These are phyloP conservation scores for Eimeria nieschulzi DNA, from an alignment of 169 alveolate species.

Conservation along the genomic window DNA sequence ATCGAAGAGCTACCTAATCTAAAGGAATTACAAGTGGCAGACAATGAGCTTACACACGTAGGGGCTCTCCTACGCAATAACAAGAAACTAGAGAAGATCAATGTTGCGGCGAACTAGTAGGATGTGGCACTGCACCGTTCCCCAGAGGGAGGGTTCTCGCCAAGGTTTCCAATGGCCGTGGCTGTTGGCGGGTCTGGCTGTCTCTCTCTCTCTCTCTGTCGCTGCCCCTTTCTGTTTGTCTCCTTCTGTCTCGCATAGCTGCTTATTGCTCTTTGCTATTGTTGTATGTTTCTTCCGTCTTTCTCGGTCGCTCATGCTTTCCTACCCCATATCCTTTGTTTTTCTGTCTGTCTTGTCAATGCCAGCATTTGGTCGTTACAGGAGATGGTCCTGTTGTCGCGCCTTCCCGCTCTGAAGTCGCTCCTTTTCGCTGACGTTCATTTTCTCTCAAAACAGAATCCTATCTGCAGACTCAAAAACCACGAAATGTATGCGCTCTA, in stretches of 20 bases:
- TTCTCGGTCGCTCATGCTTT: background rate
- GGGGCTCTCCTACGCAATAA: constrained; percentile 51
- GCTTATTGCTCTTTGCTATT: background rate
- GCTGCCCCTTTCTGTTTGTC: background rate
- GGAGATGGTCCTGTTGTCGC: constrained; percentile 41
- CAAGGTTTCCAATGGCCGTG: too few relatives aligned
- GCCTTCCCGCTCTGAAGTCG: constrained; percentile 50
- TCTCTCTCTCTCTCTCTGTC: too few relatives aligned
- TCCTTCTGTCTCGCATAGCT: background rate
- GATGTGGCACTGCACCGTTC: constrained; percentile 8
- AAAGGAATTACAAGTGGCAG: constrained; percentile 58
- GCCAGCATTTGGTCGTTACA: constrained; percentile 63
- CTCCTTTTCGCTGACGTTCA: constrained; percentile 71
- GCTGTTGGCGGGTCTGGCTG: too few relatives aligned
- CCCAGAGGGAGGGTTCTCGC: too few relatives aligned
- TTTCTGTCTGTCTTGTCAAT: background rate
- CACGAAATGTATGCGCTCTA: constrained; percentile 61
- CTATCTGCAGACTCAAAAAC: constrained; percentile 70
- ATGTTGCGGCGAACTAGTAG: constrained; percentile 71
- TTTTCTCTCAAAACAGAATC: constrained; percentile 55
- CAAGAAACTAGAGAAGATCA: constrained; percentile 51
- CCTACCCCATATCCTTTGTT: background rate
- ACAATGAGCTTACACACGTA: constrained; percentile 57
- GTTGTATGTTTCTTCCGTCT: background rate
- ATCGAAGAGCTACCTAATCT: constrained; percentile 11